A percentile compares a stretch with the other conserved stretches of the same genome.
These are phyloP conservation scores for Fonsecaea multimorphosa DNA, from an alignment of 2,329 filamentous ascomycete genomes.

Conservation along the genomic window DNA sequence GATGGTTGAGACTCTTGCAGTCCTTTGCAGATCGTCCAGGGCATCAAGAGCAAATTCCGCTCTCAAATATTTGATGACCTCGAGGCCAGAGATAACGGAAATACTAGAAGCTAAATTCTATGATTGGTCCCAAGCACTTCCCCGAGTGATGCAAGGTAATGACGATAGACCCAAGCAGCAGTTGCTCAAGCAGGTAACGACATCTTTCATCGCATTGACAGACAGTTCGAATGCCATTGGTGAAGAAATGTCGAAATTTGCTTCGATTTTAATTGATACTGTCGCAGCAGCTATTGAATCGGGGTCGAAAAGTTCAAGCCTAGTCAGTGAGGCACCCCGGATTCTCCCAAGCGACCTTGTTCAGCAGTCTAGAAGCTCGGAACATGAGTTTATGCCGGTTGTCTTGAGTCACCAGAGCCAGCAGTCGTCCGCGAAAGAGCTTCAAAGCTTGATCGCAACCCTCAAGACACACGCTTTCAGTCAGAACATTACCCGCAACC, in stretches of 20 bases:
- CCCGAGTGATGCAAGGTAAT: conserved; percentile 80
- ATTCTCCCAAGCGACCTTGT: conserved; percentile 20
- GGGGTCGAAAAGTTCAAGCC: conserved; percentile 20
- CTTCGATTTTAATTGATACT: conserved; percentile 75
- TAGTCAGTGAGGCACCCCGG: conserved; percentile 24
- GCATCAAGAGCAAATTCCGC: conserved; percentile 47
- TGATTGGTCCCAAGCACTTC: conserved; percentile 80
- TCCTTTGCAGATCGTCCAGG: conserved; percentile 63
- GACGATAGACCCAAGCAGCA: conserved; percentile 79
- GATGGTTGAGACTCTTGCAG: conserved; percentile 80
- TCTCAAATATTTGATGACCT: conserved; percentile 66
- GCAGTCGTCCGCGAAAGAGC: conserved; percentile 60
- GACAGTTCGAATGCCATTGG: conserved; percentile 68
- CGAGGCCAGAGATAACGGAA: conserved; percentile 67
- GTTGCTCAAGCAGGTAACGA: conserved; percentile 76
- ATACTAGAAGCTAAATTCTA: conserved; percentile 74
- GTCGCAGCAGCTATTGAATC: conserved; percentile 59
- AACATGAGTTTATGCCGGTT: conserved; percentile 28
- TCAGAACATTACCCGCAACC: conserved; percentile 63
- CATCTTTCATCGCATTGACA: conserved; percentile 70
- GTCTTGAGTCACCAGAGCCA: conserved; percentile 39
- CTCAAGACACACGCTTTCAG: conserved; percentile 55
- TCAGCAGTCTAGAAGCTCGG: not conserved
- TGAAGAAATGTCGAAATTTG: conserved; percentile 70
- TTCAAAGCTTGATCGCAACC: conserved; percentile 66